Percentiles rank a stretch among this genome's conserved stretches.
These are phyloP conservation scores for Neurospora sp. DNA, from an alignment of 495 filamentous ascomycete species.

Conservation along the genomic window DNA sequence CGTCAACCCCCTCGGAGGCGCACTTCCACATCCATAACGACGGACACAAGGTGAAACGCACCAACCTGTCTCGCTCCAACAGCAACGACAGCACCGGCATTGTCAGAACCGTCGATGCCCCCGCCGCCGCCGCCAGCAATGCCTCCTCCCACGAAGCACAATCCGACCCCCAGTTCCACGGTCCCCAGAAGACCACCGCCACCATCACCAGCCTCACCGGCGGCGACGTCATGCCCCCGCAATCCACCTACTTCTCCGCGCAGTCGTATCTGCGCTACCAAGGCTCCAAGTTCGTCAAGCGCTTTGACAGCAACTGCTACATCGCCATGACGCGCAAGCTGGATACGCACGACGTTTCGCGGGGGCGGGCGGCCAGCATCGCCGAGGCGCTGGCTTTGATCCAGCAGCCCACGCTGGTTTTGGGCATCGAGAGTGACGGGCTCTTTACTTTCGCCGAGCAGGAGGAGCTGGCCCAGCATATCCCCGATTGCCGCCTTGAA, in stretches of 20 bases:
- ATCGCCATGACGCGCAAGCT: slow-evolving; percentile 97
- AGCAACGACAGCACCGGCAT: slow-evolving; percentile 19
- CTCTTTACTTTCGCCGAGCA: slow-evolving; percentile 96
- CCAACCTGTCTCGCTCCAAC: slow-evolving; percentile 26
- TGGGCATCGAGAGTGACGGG: slow-evolving; percentile 91
- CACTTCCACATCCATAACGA: slow-evolving; percentile 96
- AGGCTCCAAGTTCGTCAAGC: slow-evolving; percentile 89
- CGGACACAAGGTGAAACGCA: slow-evolving; percentile 57
- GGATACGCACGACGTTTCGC: slow-evolving; percentile 93
- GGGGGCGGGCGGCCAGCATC: slow-evolving; percentile 55
- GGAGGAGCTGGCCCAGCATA: slow-evolving; percentile 75
- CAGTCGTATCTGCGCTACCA: slow-evolving; percentile 99
- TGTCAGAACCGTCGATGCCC: slow-evolving; percentile 27
- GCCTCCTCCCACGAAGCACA: neutral
- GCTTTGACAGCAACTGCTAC: slow-evolving; percentile 97
- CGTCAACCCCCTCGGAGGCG: slow-evolving; percentile 61
- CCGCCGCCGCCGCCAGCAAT: slow-evolving; percentile 16
- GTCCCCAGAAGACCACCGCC: slow-evolving; percentile 33
- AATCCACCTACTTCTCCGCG: slow-evolving; percentile 88
- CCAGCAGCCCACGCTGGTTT: slow-evolving; percentile 75
- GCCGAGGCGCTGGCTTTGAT: slow-evolving; percentile 68
- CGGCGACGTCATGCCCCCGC: slow-evolving; percentile 38
- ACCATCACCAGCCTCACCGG: slow-evolving; percentile 20
- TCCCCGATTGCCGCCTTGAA: slow-evolving; percentile 66
- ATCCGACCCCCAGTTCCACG: slow-evolving; percentile 70